Evolutionary conservation across 768 basidiomycete genomes (phyloP).

Genomic region (Termitomyces sp.): DNA sequence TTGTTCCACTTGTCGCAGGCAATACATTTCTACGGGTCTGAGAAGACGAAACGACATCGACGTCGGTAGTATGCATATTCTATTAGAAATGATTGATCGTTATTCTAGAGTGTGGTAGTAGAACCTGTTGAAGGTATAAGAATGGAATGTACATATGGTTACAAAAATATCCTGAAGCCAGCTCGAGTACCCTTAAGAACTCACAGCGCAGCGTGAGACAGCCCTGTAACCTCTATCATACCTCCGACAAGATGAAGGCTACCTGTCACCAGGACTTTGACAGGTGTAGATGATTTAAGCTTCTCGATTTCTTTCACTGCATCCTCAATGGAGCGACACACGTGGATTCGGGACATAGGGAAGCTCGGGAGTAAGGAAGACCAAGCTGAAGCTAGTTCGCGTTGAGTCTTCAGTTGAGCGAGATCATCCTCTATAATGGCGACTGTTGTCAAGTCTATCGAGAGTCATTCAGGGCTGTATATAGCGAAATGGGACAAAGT

Average conservation of each 20-base stretch:
- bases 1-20: conserved; percentile 27
- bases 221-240: conserved; percentile 81
- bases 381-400: conserved; percentile 75
- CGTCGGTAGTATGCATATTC: neutral
- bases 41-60: conserved; percentile 20
- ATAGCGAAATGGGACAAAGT: neutral
- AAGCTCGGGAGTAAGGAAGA: conserved; percentile 53
- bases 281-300: conserved; percentile 23
- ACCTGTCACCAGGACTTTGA: conserved; percentile 80
- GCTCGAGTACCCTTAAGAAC: neutral
- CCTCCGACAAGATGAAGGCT: conserved; percentile 94
- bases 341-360: conserved; percentile 58
- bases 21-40: conserved; percentile 46
- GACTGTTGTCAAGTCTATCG: conserved; percentile 69
- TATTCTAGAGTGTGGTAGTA: neutral
- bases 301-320: conserved; percentile 64
- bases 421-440: conserved; percentile 61
- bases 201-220: conserved; percentile 65
- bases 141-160: neutral
- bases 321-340: conserved; percentile 85
- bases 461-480: neutral
- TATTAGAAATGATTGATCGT: neutral
- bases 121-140: neutral
- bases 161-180: neutral
- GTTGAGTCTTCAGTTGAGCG: conserved; percentile 64